Evolutionary conservation across 169 alveolate genomes (phyloP).

Genomic region (Plasmodium adleri): DNA sequence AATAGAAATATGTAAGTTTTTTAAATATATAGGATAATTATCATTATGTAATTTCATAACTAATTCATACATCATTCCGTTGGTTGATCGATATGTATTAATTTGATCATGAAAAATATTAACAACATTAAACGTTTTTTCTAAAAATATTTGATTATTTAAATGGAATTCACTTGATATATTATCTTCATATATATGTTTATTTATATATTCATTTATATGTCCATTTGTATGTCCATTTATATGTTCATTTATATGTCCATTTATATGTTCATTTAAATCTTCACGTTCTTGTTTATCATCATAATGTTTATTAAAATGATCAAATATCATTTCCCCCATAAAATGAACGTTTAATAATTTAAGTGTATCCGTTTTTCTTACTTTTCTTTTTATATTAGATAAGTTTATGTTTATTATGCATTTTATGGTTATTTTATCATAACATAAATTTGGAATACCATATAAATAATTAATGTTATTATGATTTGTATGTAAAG

Average conservation of each 20-base stretch:
- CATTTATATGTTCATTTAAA: too few species aligned
- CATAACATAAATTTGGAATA: too few species aligned
- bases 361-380: conserved; percentile 44
- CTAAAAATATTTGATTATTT: conserved; percentile 56
- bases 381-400: conserved; percentile 23
- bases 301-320: conserved; percentile 27
- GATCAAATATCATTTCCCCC: conserved; percentile 40
- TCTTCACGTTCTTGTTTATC: background rate
- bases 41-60: conserved; percentile 57
- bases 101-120: conserved; percentile 67
- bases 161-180: background rate
- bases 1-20: conserved; percentile 31
- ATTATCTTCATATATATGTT: background rate
- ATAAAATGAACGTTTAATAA: conserved; percentile 33
- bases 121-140: conserved; percentile 47
- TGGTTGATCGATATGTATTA: conserved; percentile 68
- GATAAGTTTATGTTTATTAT: conserved; percentile 27
- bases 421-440: conserved; percentile 30
- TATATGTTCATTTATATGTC: background rate
- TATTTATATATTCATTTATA: background rate
- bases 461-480: background rate
- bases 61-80: conserved; percentile 61
- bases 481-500: background rate
- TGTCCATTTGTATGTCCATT: background rate
- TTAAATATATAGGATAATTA: conserved; percentile 57